phyloP scores from a whole-genome alignment of 2,329 filamentous ascomycete species.

The Gnomoniopsis smithogilvyi region DNA sequence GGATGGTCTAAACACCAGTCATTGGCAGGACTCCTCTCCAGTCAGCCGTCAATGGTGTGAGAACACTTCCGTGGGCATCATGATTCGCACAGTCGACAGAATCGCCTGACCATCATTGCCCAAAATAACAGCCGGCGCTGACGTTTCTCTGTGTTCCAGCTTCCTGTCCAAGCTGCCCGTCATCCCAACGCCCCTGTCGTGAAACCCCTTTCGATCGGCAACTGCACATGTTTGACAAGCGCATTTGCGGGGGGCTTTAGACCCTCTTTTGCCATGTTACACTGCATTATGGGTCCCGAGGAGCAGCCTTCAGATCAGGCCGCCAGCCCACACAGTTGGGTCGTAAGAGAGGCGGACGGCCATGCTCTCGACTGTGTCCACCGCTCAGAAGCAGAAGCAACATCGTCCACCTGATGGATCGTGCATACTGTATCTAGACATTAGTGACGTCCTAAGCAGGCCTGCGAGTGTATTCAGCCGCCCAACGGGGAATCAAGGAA shows the following conservation, averaged over 20 bases:
- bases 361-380: not conserved
- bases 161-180: not conserved
- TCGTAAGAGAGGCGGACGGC: not conserved
- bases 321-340: not conserved
- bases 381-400: not conserved
- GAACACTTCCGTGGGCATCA: not conserved
- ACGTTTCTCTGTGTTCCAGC: not conserved
- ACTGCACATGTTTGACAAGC: not conserved
- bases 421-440: not conserved
- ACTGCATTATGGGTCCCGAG: not conserved
- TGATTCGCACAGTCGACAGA: not conserved
- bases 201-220: not conserved
- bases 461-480: not conserved
- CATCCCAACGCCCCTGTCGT: not conserved
- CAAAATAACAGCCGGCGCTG: not conserved
- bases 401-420: slow-evolving; percentile 3
- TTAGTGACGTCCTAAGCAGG: not conserved
- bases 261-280: not conserved
- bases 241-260: not conserved
- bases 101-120: not conserved
- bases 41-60: not conserved
- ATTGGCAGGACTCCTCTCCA: not conserved
- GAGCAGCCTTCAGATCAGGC: not conserved
- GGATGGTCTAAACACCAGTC: not conserved
- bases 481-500: not conserved